Conservation (phyloP, 2,329 filamentous ascomycete genomes). For the Scedosporium dehoogii region DNA sequence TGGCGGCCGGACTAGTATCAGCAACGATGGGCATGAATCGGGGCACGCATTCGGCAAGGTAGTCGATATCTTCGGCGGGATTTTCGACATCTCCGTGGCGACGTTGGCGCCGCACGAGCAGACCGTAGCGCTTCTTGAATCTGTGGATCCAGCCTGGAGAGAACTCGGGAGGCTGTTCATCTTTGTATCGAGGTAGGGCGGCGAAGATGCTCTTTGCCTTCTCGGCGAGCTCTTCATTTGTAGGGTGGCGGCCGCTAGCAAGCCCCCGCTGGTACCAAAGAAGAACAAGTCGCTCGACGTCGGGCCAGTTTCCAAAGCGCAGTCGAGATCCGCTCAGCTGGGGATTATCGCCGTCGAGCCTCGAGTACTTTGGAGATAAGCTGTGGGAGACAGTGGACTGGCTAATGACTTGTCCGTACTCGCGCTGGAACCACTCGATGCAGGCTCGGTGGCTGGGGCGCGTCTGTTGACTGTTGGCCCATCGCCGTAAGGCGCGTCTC, state of each 20-base stretch:
- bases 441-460: conserved; percentile 51
- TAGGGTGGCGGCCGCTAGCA: conserved; percentile 44
- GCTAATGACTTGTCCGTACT: conserved; percentile 51
- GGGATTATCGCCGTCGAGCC: conserved; percentile 47
- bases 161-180: conserved; percentile 50
- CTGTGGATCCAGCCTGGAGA: conserved; percentile 55
- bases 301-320: conserved; percentile 55
- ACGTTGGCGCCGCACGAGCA: conserved; percentile 46
- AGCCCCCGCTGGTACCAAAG: conserved; percentile 45
- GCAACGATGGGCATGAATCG: conserved; percentile 47
- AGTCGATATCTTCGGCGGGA: conserved; percentile 45
- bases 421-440: conserved; percentile 51
- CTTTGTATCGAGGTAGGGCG: conserved; percentile 49
- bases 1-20: conserved; percentile 49
- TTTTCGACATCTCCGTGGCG: conserved; percentile 39
- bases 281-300: conserved; percentile 48
- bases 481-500: conserved; percentile 48
- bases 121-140: conserved; percentile 53
- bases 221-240: conserved; percentile 52
- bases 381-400: conserved; percentile 55
- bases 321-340: conserved; percentile 53
- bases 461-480: conserved; percentile 46
- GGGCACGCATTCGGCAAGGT: conserved; percentile 50
- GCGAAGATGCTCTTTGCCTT: conserved; percentile 51
- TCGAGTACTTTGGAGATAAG: conserved; percentile 50